These are phyloP conservation scores for Kuraishia ogatae DNA, from an alignment of 805 yeast species.

Conservation along the genomic window DNA sequence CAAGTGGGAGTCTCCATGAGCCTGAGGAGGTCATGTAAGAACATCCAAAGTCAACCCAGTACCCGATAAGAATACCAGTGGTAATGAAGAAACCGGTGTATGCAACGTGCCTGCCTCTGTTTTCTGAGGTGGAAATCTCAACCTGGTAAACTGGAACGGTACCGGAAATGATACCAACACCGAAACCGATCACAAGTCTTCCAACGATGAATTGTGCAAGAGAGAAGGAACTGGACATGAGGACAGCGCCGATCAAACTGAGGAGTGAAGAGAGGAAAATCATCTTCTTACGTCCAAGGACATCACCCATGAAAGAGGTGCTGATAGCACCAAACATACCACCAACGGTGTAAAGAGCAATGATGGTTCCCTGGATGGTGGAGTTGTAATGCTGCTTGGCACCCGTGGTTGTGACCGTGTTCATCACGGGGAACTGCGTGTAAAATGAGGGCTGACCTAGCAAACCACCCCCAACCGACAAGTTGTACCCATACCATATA, in stretches of 20 bases:
- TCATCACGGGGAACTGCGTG: too few relatives aligned
- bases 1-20: conserved; percentile 69
- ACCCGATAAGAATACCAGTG: conserved; percentile 63
- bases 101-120: conserved; percentile 70
- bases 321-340: conserved; percentile 59
- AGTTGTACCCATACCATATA: too few relatives aligned
- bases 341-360: too few relatives aligned
- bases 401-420: too few relatives aligned
- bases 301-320: conserved; percentile 44
- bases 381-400: too few relatives aligned
- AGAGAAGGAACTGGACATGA: conserved; percentile 27
- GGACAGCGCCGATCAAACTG: conserved; percentile 37
- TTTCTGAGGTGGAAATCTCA: conserved; percentile 69
- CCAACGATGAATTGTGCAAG: conserved; percentile 51
- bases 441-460: too few relatives aligned
- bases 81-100: conserved; percentile 60
- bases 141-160: conserved; percentile 73
- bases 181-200: conserved; percentile 63
- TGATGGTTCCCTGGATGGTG: too few relatives aligned
- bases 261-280: conserved; percentile 33
- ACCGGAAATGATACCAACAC: conserved; percentile 73
- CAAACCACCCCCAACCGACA: too few relatives aligned
- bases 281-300: conserved; percentile 38
- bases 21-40: conserved; percentile 41
- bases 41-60: conserved; percentile 65